Conservation (phyloP, 345 rosid genomes). For the Luvunga scandens region DNA sequence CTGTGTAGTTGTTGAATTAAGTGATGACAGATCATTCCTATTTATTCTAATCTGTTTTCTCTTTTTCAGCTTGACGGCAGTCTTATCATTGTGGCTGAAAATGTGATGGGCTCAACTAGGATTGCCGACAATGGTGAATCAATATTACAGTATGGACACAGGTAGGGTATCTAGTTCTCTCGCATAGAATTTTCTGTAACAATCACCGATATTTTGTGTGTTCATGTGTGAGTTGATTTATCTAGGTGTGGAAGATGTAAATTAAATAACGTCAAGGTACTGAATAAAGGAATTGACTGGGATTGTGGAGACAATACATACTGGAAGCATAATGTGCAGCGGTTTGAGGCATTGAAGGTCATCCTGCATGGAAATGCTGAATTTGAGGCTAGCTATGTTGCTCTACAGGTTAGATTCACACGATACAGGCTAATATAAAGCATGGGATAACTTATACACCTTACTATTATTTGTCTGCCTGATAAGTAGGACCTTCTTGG, state of each 20-base stretch:
- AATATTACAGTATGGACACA: conserved; percentile 63
- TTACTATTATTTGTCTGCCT: not conserved
- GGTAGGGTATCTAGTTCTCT: conserved; percentile 35
- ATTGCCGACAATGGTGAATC: conserved; percentile 49
- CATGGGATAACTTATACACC: not conserved
- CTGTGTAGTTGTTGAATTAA: conserved; percentile 4
- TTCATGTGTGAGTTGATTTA: conserved; percentile 12
- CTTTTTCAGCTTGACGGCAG: conserved; percentile 77
- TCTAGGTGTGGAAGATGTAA: conserved; percentile 85
- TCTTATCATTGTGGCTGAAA: conserved; percentile 66
- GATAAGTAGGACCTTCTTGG: not conserved
- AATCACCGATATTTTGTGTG: not conserved
- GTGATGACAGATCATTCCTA: not conserved
- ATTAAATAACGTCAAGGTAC: conserved; percentile 64
- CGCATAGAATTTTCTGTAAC: conserved; percentile 1
- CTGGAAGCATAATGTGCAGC: conserved; percentile 80
- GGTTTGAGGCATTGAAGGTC: conserved; percentile 64
- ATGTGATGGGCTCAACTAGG: conserved; percentile 70
- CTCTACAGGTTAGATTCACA: conserved; percentile 52
- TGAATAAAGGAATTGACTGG: conserved; percentile 85
- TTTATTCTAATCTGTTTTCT: conserved; percentile 23
- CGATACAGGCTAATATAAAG: not conserved
- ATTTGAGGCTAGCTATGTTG: conserved; percentile 76
- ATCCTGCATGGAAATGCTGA: conserved; percentile 89
- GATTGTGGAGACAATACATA: conserved; percentile 58